These are phyloP conservation scores for Orobanche coerulescens DNA, from an alignment of 257 asterid species.

Conservation along the genomic window DNA sequence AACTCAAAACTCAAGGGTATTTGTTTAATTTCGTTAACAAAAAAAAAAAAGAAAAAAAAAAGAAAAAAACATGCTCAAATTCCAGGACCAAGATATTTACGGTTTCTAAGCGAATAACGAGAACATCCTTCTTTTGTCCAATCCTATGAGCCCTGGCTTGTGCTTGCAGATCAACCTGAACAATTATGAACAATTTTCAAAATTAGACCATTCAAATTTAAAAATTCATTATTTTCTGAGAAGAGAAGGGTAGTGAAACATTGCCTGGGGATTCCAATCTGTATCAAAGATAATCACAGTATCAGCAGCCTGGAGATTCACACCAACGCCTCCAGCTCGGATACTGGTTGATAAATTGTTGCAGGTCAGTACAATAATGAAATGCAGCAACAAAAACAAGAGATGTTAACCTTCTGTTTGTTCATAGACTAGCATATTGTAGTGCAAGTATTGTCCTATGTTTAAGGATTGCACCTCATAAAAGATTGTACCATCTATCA, in stretches of 20 bases:
- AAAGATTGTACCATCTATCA: neutral
- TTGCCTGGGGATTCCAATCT: constrained; percentile 99
- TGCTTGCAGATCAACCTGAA: constrained; percentile 99
- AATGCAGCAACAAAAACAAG: constrained; percentile 5
- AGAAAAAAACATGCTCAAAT: constrained; percentile 12
- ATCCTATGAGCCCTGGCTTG: constrained; percentile 99
- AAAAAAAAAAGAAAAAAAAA: constrained; percentile 18
- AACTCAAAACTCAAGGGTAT: neutral
- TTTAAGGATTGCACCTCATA: neutral
- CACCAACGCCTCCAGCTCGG: constrained; percentile 99
- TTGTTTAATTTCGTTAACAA: neutral
- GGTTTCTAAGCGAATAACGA: constrained; percentile 95
- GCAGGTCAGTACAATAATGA: constrained; percentile 19
- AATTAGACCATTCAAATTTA: constrained; percentile 11
- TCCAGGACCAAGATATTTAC: constrained; percentile 34
- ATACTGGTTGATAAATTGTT: constrained; percentile 42
- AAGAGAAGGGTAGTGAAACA: constrained; percentile 15
- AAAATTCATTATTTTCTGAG: constrained; percentile 8
- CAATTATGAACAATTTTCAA: constrained; percentile 20
- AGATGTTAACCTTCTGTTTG: neutral
- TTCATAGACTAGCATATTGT: neutral
- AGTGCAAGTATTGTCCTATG: neutral
- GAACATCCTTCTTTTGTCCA: constrained; percentile 98
- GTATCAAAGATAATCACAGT: constrained; percentile 98
- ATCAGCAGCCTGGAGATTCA: constrained; percentile 99